Evolutionary conservation across 345 rosid species (phyloP), one percentile per base, ranked within the genome.

Genomic region (Gossypium anomalum): DNA sequence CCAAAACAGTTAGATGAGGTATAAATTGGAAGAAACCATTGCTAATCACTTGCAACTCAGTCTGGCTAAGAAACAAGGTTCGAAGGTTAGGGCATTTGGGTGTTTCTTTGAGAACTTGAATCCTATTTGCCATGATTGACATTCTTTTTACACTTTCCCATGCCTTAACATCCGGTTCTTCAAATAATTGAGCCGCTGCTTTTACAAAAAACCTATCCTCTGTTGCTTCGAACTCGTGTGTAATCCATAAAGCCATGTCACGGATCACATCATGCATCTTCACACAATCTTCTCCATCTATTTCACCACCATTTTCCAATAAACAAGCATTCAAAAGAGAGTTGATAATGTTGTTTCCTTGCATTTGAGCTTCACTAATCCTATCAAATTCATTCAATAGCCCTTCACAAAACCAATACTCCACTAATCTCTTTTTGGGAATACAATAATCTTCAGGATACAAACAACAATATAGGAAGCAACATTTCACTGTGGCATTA

Each of bases 261-360:
- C 66, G 66, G 1, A 61, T 29, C 66, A 29, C 66, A 61, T 80
- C 83, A 63, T 83, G 90, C 88, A 87, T 78, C 61, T 78, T 81
- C 9, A 85, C 83, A 52, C 2, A 13, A 12, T 49, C 53, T 49
- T 49, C 53, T 49, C 5, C 53, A 34, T 1, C 6, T 4, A 4
- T 34, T 34, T 34, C 38, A 4, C 7, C 17, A 15, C 25, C 19
- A 4, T 10, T 13, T 67, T 67, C 71, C 14, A 45, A 47, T 45
- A 67, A 45, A 22, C 55, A 67, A 14, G 13, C 56, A 29, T n/a
- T 76, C 2, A 72, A 1, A 52, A 61, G 55, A 27, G 65, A 60
- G 34, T 7, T 15, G 2, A 60, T 15, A 15, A 60, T 60, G 3
- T 15, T 4, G 9, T 27, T 1, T 2, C 65, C 65, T 27, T 60